phyloP scores from a whole-genome alignment of 2,329 filamentous ascomycete genomes.

The Fusarium pininemorale region DNA sequence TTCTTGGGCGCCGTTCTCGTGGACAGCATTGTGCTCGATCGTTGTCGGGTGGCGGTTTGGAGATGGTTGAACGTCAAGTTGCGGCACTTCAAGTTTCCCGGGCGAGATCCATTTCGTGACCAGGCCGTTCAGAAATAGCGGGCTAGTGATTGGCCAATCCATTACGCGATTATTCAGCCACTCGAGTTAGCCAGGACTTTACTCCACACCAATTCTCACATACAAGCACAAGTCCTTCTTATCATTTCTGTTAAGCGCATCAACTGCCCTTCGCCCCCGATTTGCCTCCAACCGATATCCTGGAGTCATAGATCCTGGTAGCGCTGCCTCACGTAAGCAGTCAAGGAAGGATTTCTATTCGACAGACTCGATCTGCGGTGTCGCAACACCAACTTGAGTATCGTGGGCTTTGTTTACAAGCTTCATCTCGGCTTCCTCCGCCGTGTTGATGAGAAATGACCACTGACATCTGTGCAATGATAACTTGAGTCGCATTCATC shows the following conservation, averaged over 20 bases:
- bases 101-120: conserved; percentile 45
- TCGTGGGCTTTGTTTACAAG: background rate
- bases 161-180: conserved; percentile 42
- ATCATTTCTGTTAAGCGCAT: conserved; percentile 34
- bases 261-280: background rate
- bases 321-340: conserved; percentile 28
- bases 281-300: conserved; percentile 20
- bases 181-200: conserved; percentile 44
- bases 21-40: conserved; percentile 55
- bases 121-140: conserved; percentile 48
- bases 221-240: conserved; percentile 8
- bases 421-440: conserved; percentile 8
- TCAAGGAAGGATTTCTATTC: conserved; percentile 20
- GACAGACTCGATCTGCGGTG: conserved; percentile 6
- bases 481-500: conserved; percentile 3
- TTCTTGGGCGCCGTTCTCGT: conserved; percentile 53
- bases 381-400: conserved; percentile 27
- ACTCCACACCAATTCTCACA: background rate
- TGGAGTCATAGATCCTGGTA: conserved; percentile 41
- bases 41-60: conserved; percentile 46
- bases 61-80: conserved; percentile 45
- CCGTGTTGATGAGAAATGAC: conserved; percentile 20
- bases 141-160: conserved; percentile 55
- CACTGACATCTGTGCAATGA: conserved; percentile 2
- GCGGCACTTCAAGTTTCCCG: conserved; percentile 51